Percentiles rank a stretch among this genome's conserved stretches.
phyloP scores from a whole-genome alignment of 345 rosid genomes.

The Moricandia arvensis region DNA sequence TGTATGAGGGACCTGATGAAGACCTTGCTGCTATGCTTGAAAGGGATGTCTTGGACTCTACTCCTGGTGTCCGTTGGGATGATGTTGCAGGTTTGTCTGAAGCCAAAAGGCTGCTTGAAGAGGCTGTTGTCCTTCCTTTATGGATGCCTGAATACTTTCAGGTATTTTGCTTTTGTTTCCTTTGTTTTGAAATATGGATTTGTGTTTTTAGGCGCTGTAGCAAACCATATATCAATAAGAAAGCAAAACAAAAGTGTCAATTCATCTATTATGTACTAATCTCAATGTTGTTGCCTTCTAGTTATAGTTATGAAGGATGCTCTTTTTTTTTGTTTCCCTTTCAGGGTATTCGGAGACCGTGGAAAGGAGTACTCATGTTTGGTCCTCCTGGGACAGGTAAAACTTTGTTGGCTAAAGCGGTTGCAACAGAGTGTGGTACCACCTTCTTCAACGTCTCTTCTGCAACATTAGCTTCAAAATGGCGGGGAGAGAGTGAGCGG shows the following conservation, averaged over 20 bases:
- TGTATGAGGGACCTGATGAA: conserved; percentile 97
- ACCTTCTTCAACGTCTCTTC: conserved; percentile 97
- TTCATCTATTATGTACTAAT: not conserved
- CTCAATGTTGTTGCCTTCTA: not conserved
- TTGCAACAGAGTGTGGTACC: conserved; percentile 97
- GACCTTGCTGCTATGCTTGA: conserved; percentile 99
- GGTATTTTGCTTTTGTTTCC: conserved; percentile 44
- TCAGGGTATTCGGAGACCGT: conserved; percentile 98
- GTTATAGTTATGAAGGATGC: not conserved
- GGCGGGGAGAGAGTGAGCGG: conserved; percentile 99
- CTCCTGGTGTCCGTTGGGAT: conserved; percentile 98
- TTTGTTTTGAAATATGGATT: not conserved
- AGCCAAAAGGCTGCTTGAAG: conserved; percentile 98
- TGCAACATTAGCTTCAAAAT: conserved; percentile 94
- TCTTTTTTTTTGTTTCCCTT: conserved; percentile 2
- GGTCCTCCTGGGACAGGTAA: conserved; percentile 99
- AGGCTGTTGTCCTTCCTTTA: conserved; percentile 99
- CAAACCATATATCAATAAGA: not conserved
- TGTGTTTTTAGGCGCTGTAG: not conserved
- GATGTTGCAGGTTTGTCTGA: conserved; percentile 99
- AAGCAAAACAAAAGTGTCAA: not conserved
- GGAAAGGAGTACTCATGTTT: conserved; percentile 99
- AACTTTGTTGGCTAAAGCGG: conserved; percentile 94
- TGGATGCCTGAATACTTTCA: conserved; percentile 99
- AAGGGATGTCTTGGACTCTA: conserved; percentile 97